Base-by-base conservation (phyloP, 1,284 basidiomycete genomes). In the Ceraceosorus guamensis region DNA sequence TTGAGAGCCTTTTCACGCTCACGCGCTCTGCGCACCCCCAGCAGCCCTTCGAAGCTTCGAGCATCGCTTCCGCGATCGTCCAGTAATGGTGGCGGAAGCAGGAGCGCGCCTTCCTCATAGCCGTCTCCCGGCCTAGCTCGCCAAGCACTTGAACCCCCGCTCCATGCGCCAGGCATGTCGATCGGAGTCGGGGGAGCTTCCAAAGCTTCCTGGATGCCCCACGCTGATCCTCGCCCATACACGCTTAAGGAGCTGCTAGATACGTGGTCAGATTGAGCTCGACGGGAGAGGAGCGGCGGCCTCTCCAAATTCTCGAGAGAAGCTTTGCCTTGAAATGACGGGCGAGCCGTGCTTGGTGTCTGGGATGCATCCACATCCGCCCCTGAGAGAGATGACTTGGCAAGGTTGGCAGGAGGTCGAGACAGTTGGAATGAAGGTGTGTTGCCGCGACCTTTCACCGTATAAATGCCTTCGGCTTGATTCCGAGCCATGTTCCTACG, bases 111-210 rank as follows among this genome's bases (percentile, higher is more conserved):
- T n/a, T 70, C 67, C 18, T 66, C 62, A 46, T 67, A 62, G 24
- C 63, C 61, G 31, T 67, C 64, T 4, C 61, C 62, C 10, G 59
- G 56, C 24, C 60, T 62, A n/a, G 56, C 52, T 3, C 65, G 48
- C 61, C 66, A 66, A 6, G 60, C 56, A 5, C 55, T 35, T 16
- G 24, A 55, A 11, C 67, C 66, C 14, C 62, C 66, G 0, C 59
- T 64, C 68, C 66, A 75, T 1, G 63, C 68, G n/a, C 72, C 72
- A 0, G 72, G 72, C 72, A 75, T 75, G 4, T 61, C 69, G 6
- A 75, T 52, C 5, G 72, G 72, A 34, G 66, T 67, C 2, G 70
- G 67, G 46, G 72, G 72, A 3, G 67, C 62, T 11, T 72, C 68
- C 11, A 61, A 63, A 3, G 63, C 56, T 4, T 46, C 59, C 10